Evolutionary conservation across 306 rosid genomes (phyloP), one percentile per base, ranked within the genome.

Genomic region (Fagus crenata): DNA sequence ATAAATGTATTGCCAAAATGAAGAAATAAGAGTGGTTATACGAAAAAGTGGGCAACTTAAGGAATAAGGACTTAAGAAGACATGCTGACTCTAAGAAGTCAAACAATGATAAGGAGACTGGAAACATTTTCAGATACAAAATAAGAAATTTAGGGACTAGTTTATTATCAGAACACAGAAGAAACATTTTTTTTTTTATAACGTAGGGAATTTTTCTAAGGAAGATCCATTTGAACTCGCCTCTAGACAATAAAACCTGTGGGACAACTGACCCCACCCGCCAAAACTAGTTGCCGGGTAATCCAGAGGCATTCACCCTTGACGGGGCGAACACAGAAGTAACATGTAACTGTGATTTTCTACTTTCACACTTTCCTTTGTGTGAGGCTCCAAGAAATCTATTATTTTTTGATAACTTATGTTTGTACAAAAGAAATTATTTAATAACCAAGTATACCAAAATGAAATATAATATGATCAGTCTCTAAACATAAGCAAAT

Each of bases 1-100:
- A 18, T n/a, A 60, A 60, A 60, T 60, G 67, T 3, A 39, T 60
- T 60, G 67, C 67, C 32, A 39, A 60, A 32, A 60, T 60, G 40
- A 39, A 60, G 32, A 31, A 9, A 32, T 31, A 31, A 28, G 36
- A 60, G 39, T n/a, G 67, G 14, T 32, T 31, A 60, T 31, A 60
- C 40, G 32, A 60, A 17, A 60, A 60, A 9, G 37, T n/a, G 0
- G 7, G n/a, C 67, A 31, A 60, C 67, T 60, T 11, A 9, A 60
- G 35, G 67, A 60, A 2, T 22, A 22, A 22, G 28, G 0, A 22
- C 28, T 22, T 22, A 22, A 22, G 28, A 22, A 22, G 28, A 3
- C 40, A 9, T 32, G 67, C 9, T 60, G 67, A 60, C 39, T 60
- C 67, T 60, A 11, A 9, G 67, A 31, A 60, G 33, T 56, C 63